Evolutionary conservation across 2,329 filamentous ascomycete species (phyloP).

Genomic region (Penicillium sclerotigenum): DNA sequence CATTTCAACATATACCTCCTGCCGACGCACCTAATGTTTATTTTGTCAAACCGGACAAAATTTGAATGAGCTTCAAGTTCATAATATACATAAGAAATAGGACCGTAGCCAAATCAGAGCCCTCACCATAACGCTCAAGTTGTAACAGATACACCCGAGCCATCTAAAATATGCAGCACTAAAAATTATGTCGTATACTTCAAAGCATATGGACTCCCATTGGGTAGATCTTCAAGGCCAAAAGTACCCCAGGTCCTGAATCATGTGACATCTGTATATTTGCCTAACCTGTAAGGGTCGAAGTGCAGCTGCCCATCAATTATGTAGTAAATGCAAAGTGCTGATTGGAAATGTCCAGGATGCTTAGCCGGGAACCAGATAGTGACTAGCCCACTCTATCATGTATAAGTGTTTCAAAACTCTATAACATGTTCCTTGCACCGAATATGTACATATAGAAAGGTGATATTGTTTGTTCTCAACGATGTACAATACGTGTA

Average conservation of each 20-base stretch:
- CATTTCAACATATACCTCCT: not conserved
- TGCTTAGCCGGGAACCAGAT: not conserved
- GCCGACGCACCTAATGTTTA: too few relatives aligned
- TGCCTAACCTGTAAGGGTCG: conserved; percentile 22
- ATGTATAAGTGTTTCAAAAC: not conserved
- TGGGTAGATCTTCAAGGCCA: not conserved
- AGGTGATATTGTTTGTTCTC: not conserved
- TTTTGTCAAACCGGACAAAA: not conserved
- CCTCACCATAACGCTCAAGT: not conserved
- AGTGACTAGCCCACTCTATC: not conserved
- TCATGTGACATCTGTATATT: conserved; percentile 1
- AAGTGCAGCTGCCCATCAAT: not conserved
- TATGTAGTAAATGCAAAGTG: not conserved
- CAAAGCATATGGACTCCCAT: not conserved
- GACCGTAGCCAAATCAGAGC: not conserved
- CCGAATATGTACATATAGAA: not conserved
- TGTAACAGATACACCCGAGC: not conserved
- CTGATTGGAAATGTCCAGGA: not conserved
- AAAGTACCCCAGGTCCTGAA: not conserved
- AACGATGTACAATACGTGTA: not conserved
- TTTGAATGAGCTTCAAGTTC: not conserved
- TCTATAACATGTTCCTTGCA: not conserved
- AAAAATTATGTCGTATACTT: not conserved
- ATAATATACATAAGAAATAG: too few relatives aligned
- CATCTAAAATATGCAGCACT: conserved; percentile 1